phyloP scores from a whole-genome alignment of 768 basidiomycete genomes.

The Chlorophyllum brunneum region DNA sequence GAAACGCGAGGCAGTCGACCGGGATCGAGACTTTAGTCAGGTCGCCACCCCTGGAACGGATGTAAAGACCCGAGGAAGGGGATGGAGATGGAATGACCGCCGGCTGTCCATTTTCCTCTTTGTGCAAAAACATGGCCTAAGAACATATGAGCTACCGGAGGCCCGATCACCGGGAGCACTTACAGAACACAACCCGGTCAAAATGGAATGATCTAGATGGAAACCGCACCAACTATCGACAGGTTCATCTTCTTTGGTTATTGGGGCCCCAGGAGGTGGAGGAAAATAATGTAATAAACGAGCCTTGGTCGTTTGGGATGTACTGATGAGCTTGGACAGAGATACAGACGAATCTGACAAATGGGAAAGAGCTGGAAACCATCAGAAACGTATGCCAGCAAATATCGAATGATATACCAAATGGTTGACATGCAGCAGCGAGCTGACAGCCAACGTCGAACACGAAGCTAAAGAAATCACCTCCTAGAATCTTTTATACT shows the following conservation, averaged over 20 bases:
- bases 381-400: neutral
- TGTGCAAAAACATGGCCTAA: slow-evolving; percentile 81
- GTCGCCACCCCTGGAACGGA: slow-evolving; percentile 76
- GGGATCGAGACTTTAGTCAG: slow-evolving; percentile 87
- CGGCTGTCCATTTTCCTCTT: slow-evolving; percentile 37
- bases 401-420: slow-evolving; percentile 46
- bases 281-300: slow-evolving; percentile 97
- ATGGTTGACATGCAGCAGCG: slow-evolving; percentile 86
- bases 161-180: slow-evolving; percentile 18
- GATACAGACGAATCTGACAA: slow-evolving; percentile 65
- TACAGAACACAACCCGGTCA: slow-evolving; percentile 92
- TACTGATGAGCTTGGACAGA: slow-evolving; percentile 65
- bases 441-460: slow-evolving; percentile 80
- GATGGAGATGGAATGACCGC: slow-evolving; percentile 62
- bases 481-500: neutral
- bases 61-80: slow-evolving; percentile 82
- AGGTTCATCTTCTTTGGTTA: slow-evolving; percentile 50
- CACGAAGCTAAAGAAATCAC: slow-evolving; percentile 50
- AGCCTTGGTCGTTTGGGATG: slow-evolving; percentile 85
- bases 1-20: slow-evolving; percentile 82
- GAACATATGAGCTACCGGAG: slow-evolving; percentile 2
- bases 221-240: slow-evolving; percentile 94
- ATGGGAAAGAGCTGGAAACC: slow-evolving; percentile 53
- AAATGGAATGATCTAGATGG: slow-evolving; percentile 85
- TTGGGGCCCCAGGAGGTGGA: slow-evolving; percentile 37